These are phyloP conservation scores for Candida andamanensis DNA, from an alignment of 805 yeast species.

Conservation along the genomic window DNA sequence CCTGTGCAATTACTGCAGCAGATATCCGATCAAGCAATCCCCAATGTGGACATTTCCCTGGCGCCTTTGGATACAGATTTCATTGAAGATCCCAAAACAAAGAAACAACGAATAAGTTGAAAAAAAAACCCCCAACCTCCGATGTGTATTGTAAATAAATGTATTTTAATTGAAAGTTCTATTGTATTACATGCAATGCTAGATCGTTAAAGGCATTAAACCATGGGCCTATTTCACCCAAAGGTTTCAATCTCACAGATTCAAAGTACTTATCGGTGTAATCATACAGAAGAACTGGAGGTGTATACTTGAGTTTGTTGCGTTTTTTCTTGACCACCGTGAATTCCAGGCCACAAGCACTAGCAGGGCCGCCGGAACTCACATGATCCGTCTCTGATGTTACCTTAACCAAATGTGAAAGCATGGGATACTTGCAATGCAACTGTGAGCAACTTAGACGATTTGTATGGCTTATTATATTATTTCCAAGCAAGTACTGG, in stretches of 20 bases:
- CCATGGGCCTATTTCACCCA: conserved; percentile 36
- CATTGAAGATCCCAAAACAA: conserved; percentile 15
- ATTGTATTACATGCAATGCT: conserved; percentile 32
- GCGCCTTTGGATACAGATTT: too few species aligned
- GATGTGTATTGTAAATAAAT: too few species aligned
- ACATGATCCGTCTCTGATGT: conserved; percentile 6
- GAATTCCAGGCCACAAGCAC: conserved; percentile 19
- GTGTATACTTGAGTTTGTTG: conserved; percentile 20
- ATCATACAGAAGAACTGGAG: conserved; percentile 29
- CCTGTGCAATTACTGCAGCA: too few species aligned
- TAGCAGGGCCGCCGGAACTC: conserved; percentile 4
- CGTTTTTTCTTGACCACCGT: conserved; percentile 14
- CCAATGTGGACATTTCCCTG: too few species aligned
- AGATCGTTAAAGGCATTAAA: conserved; percentile 50
- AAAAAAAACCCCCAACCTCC: background rate
- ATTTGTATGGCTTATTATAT: conserved; percentile 50
- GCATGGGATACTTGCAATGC: conserved; percentile 36
- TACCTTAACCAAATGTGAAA: conserved; percentile 35
- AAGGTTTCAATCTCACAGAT: conserved; percentile 10
- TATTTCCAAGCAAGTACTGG: conserved; percentile 44
- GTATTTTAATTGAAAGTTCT: background rate
- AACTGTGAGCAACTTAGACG: conserved; percentile 42
- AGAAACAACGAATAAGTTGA: conserved; percentile 18
- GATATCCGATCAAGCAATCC: too few species aligned
- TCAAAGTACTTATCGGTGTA: conserved; percentile 27